These are phyloP conservation scores for Pezicula rhizophila DNA, from an alignment of 2,329 filamentous ascomycete genomes.

Conservation along the genomic window DNA sequence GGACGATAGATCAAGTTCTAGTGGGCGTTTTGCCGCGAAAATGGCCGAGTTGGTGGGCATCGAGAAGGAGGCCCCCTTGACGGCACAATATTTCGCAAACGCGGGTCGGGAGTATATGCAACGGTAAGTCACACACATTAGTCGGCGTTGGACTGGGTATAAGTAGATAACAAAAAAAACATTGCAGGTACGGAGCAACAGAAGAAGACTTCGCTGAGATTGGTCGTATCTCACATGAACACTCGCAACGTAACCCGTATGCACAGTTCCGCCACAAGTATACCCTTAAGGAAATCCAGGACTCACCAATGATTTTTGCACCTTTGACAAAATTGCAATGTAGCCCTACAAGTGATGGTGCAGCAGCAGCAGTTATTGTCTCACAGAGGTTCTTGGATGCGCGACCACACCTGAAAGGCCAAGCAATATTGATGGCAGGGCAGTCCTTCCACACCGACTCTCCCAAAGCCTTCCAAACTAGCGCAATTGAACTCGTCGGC, in stretches of 20 bases:
- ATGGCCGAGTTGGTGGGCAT: constrained; percentile 9
- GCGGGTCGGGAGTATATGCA: constrained; percentile 90
- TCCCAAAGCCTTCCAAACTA: constrained; percentile 67
- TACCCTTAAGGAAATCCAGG: constrained; percentile 71
- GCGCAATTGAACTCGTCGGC: constrained; percentile 79
- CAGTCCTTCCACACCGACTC: constrained; percentile 77
- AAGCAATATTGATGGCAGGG: constrained; percentile 79
- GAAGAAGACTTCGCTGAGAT: constrained; percentile 87
- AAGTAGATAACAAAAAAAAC: neutral
- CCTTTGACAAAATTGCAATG: constrained; percentile 93
- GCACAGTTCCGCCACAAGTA: constrained; percentile 90
- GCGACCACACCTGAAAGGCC: constrained; percentile 68
- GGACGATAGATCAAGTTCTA: constrained; percentile 11
- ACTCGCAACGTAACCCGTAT: constrained; percentile 85
- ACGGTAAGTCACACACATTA: constrained; percentile 50
- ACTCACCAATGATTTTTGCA: constrained; percentile 68
- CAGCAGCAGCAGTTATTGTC: constrained; percentile 78
- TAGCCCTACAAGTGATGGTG: constrained; percentile 88
- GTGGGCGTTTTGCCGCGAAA: constrained; percentile 3
- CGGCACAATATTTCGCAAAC: constrained; percentile 89
- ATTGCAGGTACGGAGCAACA: constrained; percentile 66
- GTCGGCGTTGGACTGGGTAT: constrained; percentile 3
- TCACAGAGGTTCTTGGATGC: constrained; percentile 80
- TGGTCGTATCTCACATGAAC: constrained; percentile 79
- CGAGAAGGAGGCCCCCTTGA: constrained; percentile 52